phyloP scores from a whole-genome alignment of 371 early-diverging fungal species.

The Mortierella sp. region DNA sequence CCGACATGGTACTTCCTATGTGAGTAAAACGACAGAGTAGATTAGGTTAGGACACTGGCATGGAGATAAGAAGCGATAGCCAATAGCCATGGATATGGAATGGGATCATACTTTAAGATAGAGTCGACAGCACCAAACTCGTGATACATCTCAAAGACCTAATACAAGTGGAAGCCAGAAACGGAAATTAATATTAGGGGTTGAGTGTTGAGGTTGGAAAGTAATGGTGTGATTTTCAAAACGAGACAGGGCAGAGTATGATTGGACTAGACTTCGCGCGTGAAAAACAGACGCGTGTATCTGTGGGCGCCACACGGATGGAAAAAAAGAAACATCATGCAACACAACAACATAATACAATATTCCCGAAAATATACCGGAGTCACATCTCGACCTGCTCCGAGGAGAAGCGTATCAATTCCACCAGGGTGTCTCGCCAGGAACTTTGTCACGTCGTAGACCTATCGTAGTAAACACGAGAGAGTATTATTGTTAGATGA shows the following conservation, averaged over 20 bases:
- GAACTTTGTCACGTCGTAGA: conserved; percentile 89
- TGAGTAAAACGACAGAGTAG: neutral
- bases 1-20: conserved; percentile 63
- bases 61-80: neutral
- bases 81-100: neutral
- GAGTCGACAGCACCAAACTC: conserved; percentile 57
- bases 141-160: conserved; percentile 72
- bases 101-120: conserved; percentile 56
- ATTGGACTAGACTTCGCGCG: conserved; percentile 1
- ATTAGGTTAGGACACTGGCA: neutral
- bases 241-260: neutral
- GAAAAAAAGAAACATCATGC: neutral
- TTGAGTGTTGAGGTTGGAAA: neutral
- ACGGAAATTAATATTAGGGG: neutral
- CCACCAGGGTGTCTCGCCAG: conserved; percentile 84
- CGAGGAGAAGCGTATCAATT: conserved; percentile 71
- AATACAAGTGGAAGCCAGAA: neutral
- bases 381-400: conserved; percentile 77
- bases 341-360: neutral
- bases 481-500: neutral
- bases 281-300: neutral
- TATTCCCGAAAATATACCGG: conserved; percentile 45
- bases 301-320: conserved; percentile 5
- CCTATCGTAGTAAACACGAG: conserved; percentile 34
- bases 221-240: conserved; percentile 8